Conservation (phyloP, 306 rosid species). For the Myrica gale region DNA sequence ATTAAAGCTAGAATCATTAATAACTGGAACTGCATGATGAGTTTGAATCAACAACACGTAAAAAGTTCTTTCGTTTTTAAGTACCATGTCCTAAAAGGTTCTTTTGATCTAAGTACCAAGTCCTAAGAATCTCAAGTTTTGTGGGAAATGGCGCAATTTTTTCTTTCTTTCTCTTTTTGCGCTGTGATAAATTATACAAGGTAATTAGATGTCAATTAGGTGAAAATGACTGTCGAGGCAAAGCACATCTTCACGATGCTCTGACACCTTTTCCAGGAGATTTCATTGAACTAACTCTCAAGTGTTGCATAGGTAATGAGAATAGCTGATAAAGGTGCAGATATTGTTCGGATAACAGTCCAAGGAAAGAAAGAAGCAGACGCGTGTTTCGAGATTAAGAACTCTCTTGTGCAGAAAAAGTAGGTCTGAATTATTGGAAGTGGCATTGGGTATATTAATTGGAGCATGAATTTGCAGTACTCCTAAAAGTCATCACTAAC, state of each 20-base stretch:
- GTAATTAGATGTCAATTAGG: not conserved
- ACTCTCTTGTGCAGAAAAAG: conserved; percentile 93
- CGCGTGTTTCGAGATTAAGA: conserved; percentile 89
- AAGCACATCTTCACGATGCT: not conserved
- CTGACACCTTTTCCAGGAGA: not conserved
- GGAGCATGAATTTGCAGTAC: conserved; percentile 8
- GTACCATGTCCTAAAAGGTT: too few species aligned
- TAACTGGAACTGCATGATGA: not conserved
- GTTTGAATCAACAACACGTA: not conserved
- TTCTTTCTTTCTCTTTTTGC: not conserved
- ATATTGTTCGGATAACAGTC: conserved; percentile 89
- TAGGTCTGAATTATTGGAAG: conserved; percentile 36
- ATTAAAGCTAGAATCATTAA: not conserved
- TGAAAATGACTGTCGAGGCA: not conserved
- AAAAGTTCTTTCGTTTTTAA: not conserved
- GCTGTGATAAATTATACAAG: not conserved
- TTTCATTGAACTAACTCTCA: conserved; percentile 23
- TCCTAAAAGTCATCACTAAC: conserved; percentile 22
- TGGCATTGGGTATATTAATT: conserved; percentile 10
- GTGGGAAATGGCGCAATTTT: not conserved
- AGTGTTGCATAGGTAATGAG: conserved; percentile 70
- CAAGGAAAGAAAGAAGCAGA: conserved; percentile 99
- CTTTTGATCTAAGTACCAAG: not conserved
- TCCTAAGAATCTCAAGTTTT: not conserved
- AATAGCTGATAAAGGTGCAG: conserved; percentile 94